Evolutionary conservation across 2,329 filamentous ascomycete genomes (phyloP), one percentile per base, ranked within the genome.

Genomic region (Alternaria metachromatica): DNA sequence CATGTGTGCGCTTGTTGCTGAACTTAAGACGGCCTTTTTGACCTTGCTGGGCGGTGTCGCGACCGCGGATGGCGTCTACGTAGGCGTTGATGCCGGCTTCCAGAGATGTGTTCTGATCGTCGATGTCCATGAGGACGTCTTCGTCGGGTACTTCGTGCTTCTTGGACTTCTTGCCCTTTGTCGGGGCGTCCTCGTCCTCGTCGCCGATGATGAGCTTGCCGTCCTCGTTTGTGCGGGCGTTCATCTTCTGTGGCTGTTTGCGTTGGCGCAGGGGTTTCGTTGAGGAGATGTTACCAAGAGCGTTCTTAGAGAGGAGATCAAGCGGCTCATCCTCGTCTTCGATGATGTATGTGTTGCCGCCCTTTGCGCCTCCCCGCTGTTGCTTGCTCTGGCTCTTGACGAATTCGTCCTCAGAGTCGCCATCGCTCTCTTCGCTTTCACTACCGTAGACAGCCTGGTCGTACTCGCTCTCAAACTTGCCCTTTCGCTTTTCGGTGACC

Each of bases 321-420:
- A 99, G 90, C 1, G 96, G 96, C 79, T 98, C 96, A 72, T 97
- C 92, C 62, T 96, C 93, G 65, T 96, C 92, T 83, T 98, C 95
- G 64, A 97, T 88, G 72, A 99, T 98, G 81, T 96, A 99, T 1
- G 91, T 88, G 73, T 89, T 89, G 73, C 79, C 84, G 46, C 81
- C 81, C 64, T 80, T 84, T 79, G 68, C 81, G 69, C 81, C 83
- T 57, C 72, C 66, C 11, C 64, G 50, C 12, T 68, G 68, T 54
- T 78, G 72, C 43, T 72, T 71, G 55, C 70, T 72, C 59, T 77
- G 73, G 30, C 55, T 72, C 65, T 74, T 78, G 65, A 79, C 69
- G 33, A 79, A 79, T 37, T 79, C 77, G 56, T 77, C 76, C 59
- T 79, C 77, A 2, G 76, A 78, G 45, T 77, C 75, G 28, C 66